Percentiles rank a stretch among this genome's conserved stretches.
These are phyloP conservation scores for Cercospora sp. DNA, from an alignment of 2,329 filamentous ascomycete genomes.

Conservation along the genomic window DNA sequence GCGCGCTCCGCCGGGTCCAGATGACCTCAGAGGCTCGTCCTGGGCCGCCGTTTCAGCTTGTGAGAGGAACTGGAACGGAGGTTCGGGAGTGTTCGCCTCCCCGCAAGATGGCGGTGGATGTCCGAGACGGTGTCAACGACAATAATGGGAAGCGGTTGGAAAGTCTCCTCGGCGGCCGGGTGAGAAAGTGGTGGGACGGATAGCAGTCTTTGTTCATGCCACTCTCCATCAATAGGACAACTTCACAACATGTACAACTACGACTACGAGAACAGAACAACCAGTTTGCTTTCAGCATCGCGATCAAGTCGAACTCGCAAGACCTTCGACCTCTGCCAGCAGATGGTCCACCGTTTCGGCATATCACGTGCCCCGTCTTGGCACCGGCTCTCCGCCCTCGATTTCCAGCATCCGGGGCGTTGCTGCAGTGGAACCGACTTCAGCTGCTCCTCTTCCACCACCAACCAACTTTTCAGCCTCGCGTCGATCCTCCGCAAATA, in stretches of 20 bases:
- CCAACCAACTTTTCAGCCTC: not conserved
- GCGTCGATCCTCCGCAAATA: constrained; percentile 4
- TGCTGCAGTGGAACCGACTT: constrained; percentile 4
- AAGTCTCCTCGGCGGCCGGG: not conserved
- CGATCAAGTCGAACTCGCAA: too few relatives aligned
- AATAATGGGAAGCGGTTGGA: not conserved
- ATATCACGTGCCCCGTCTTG: not conserved
- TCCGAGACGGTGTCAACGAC: not conserved
- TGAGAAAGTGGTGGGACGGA: not conserved
- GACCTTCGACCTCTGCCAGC: too few relatives aligned
- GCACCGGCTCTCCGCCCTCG: constrained; percentile 9
- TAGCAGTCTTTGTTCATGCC: not conserved
- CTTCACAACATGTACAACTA: not conserved
- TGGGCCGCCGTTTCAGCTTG: not conserved
- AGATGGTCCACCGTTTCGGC: not conserved
- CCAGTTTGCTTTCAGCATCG: too few relatives aligned
- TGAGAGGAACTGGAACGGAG: not conserved
- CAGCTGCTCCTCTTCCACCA: not conserved
- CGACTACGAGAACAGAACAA: too few relatives aligned
- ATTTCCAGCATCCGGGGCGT: not conserved
- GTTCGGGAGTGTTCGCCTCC: not conserved
- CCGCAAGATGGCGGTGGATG: not conserved
- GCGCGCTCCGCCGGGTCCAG: not conserved
- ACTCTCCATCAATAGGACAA: too few relatives aligned
- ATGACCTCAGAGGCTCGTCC: not conserved